phyloP scores from a whole-genome alignment of 352 stramenopile species.

The Pythium sp. region DNA sequence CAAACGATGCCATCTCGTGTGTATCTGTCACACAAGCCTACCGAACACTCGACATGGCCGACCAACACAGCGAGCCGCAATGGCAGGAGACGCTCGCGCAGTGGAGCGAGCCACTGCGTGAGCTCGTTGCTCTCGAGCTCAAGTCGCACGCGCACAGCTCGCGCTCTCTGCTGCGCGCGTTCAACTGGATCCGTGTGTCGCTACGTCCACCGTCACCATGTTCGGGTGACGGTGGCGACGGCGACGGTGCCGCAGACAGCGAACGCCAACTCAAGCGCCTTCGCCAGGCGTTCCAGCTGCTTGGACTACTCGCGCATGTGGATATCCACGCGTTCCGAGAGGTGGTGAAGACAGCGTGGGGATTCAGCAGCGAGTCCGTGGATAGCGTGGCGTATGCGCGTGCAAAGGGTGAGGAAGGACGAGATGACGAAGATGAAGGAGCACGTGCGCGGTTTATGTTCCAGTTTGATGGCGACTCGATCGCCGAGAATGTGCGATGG shows the following conservation, averaged over 20 bases:
- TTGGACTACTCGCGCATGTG: neutral
- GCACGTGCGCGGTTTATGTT: neutral
- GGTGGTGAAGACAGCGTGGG: neutral
- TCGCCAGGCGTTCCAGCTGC: neutral
- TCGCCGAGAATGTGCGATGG: constrained; percentile 9
- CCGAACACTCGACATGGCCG: too few species aligned
- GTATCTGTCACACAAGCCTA: too few species aligned
- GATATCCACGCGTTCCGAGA: constrained; percentile 7
- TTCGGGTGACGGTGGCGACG: neutral
- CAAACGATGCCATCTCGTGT: too few species aligned
- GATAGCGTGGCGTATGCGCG: neutral
- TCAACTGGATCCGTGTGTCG: neutral
- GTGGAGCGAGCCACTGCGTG: neutral
- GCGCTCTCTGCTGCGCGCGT: neutral
- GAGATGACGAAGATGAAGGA: neutral
- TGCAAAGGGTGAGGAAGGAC: too few species aligned
- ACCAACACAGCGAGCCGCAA: neutral
- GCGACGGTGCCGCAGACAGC: neutral
- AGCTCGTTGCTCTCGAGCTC: neutral
- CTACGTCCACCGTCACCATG: neutral
- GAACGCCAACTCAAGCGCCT: neutral
- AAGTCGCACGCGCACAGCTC: neutral
- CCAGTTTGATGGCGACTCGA: constrained; percentile 8
- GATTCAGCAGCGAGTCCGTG: neutral
- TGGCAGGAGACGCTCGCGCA: neutral